Percentiles rank a stretch among this genome's conserved stretches.
Conservation (phyloP, 129 eudicot genomes). For the Oenanthe sinensis region DNA sequence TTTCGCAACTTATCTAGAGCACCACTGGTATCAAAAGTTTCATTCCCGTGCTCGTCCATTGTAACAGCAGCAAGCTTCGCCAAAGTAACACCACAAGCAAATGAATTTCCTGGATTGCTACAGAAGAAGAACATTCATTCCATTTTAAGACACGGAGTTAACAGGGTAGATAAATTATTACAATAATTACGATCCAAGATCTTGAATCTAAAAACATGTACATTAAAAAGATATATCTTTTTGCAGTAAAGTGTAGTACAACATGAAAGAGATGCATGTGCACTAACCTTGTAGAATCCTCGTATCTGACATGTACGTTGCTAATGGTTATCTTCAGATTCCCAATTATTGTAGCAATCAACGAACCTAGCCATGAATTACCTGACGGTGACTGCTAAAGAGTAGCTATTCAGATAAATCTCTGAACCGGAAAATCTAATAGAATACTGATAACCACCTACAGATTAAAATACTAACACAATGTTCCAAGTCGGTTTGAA, state of each 20-base stretch:
- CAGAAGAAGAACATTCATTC: conserved; percentile 5
- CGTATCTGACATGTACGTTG: conserved; percentile 95
- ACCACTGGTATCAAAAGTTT: conserved; percentile 98
- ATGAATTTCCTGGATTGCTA: conserved; percentile 94
- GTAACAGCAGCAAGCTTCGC: conserved; percentile 99
- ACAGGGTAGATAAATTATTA: neutral
- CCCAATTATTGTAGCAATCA: conserved; percentile 87
- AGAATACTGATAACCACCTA: neutral
- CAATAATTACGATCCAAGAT: neutral
- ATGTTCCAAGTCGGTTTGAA: neutral
- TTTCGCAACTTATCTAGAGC: conserved; percentile 93
- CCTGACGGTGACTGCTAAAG: conserved; percentile 64
- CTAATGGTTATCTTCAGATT: conserved; percentile 90
- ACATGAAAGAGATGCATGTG: conserved; percentile 6
- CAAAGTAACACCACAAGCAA: conserved; percentile 86
- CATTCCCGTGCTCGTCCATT: conserved; percentile 92
- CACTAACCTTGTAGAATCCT: conserved; percentile 77
- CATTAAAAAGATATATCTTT: neutral
- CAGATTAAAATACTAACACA: neutral
- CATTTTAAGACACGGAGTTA: neutral
- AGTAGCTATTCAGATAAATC: conserved; percentile 11
- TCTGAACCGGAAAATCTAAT: neutral
- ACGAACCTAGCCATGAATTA: conserved; percentile 90
- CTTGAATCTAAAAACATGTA: neutral
- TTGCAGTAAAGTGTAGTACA: neutral